Base-by-base conservation (phyloP, 352 stramenopile genomes). In the Phytophthora crassamura region DNA sequence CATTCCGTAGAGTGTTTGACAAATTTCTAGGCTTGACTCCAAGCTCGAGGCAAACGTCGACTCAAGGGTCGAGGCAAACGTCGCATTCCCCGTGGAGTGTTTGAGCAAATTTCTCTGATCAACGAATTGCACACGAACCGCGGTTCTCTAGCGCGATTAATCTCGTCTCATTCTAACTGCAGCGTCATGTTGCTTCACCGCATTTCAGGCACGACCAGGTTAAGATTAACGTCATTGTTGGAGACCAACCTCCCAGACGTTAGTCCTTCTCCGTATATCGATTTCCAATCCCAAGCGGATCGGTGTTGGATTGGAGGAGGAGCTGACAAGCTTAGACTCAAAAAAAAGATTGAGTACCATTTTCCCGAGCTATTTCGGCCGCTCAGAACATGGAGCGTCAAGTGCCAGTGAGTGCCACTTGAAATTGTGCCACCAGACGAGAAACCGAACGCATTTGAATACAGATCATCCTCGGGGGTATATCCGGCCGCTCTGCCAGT, bases 191-290 rank as follows among this genome's bases (percentile, higher is more conserved):
- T 25, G 22, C 22, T 25, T 25, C 22, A 3, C 22, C 22, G 22
- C 22, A 25, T 25, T 25, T 25, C 22, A 33, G 49, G 49, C 20
- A 35, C 20, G 35, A 57, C 45, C 35, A 20, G 20, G 16, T 43
- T n/a, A 33, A 25, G 22, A 25, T 25, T 25, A 25, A 25, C 22
- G 22, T 25, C 22, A 25, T 25, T 25, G 3, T 25, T 25, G 22
- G 20, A 69, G 40, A 59, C 53, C 53, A 8, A 53, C 51, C 14
- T 45, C 5, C 15, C 60, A 51, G 25, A 25, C 52, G 38, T n/a
- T 59, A 20, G 46, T 50, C 62, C 28, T 42, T 42, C n/a, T 63
- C 61, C 53, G 45, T 43, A 67, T 61, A 57, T 39, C 25, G 50
- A 68, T 68, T 56, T 25, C 35, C 51, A 54, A 62, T 49, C 14